Evolutionary conservation across 2,329 filamentous ascomycete species (phyloP).

Genomic region (Sclerotinia sclerotiorum): DNA sequence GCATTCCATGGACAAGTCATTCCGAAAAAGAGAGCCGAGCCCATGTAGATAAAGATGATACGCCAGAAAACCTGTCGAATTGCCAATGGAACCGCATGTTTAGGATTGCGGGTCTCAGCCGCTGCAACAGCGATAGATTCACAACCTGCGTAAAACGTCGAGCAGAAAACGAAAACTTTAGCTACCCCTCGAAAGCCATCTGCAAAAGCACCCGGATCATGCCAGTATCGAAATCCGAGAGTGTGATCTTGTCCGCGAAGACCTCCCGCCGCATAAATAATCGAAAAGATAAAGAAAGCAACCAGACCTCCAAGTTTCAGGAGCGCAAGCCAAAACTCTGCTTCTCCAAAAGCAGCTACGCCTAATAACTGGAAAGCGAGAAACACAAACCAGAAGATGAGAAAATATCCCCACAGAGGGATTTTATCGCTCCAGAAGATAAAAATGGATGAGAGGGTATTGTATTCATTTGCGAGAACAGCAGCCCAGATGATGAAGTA

Average conservation of each 20-base stretch:
- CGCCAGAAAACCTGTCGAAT: constrained; percentile 94
- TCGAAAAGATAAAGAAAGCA: constrained; percentile 72
- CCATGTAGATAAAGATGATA: constrained; percentile 82
- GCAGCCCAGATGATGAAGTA: constrained; percentile 40
- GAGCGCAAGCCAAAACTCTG: constrained; percentile 76
- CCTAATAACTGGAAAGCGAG: constrained; percentile 68
- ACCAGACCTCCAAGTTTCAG: constrained; percentile 69
- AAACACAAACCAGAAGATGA: constrained; percentile 74
- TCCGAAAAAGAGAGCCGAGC: constrained; percentile 71
- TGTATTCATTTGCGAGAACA: constrained; percentile 68
- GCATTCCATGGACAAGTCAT: constrained; percentile 71
- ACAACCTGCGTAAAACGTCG: constrained; percentile 69
- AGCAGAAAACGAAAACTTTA: constrained; percentile 67
- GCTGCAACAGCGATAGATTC: constrained; percentile 59
- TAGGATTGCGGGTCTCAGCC: constrained; percentile 52
- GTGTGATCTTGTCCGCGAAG: constrained; percentile 54
- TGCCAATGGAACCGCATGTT: constrained; percentile 53
- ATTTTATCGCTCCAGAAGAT: constrained; percentile 63
- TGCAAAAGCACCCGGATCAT: constrained; percentile 66
- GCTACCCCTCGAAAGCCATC: constrained; percentile 67
- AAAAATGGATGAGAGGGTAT: constrained; percentile 65
- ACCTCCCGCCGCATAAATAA: constrained; percentile 70
- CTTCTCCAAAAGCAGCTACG: constrained; percentile 73
- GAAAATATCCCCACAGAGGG: constrained; percentile 67
- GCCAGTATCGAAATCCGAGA: constrained; percentile 72